Evolutionary conservation across 2,329 filamentous ascomycete species (phyloP), one percentile per base, ranked within the genome.

Genomic region (Mycosphaerelloides madeirae): DNA sequence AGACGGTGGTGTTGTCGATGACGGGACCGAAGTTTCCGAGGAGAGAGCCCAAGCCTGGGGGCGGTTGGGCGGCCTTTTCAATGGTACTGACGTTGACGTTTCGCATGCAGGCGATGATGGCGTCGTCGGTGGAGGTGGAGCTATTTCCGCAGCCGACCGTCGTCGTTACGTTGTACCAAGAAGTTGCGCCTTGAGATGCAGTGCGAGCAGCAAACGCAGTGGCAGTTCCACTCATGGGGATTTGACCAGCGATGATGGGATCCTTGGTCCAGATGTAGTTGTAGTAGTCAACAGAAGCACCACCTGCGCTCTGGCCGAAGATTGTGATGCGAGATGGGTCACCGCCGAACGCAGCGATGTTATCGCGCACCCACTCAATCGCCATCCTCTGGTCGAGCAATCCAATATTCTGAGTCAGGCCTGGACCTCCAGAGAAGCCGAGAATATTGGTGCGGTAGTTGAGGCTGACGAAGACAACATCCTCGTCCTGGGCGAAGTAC

Each of bases 301-400:
- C 87, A n/a, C 59, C 53, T 14, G 69, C 68, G 18, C 36, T 48
- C 40, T 56, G 50, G 11, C 51, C 50, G 43, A 58, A 72, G 39
- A 74, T 71, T 1, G 68, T 68, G 2, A 74, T 70, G 46, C 70
- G 65, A 7, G 52, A 43, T 0, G 85, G 82, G 60, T 91, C 85
- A 12, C 87, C 87, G 8, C 87, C 87, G 60, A 93, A 94, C 0
- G 79, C 65, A 7, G 40, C 66, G 46, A 73, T 71, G 42, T 65
- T 65, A 43, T 65, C 61, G 12, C 64, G 52, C 22, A 74, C 57
- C 69, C 70, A 74, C 5, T 69, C 68, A 31, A 74, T 53, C 0
- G 65, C 70, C 49, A 72, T 51, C 33, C 72, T 66, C 50, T 72
- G 62, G 43, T 71, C 65, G 9, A 63, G 58, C 1, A 73, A 57